Evolutionary conservation across 2,329 filamentous ascomycete species (phyloP).

Genomic region (Waltergamsia citrina): DNA sequence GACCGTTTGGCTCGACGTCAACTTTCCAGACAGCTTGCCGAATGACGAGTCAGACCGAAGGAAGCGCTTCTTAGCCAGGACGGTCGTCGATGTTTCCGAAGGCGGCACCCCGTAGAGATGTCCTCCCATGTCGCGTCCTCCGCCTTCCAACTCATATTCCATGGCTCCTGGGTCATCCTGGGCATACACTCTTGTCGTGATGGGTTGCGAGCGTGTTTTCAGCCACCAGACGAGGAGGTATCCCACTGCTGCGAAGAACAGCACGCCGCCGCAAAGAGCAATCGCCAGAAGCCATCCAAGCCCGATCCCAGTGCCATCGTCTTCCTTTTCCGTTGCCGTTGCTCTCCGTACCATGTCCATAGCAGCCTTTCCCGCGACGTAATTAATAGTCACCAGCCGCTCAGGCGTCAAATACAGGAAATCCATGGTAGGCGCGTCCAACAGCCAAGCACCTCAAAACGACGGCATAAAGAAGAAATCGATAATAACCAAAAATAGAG

Average conservation of each 20-base stretch:
- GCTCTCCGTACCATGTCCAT: neutral
- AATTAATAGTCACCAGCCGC: too few relatives aligned
- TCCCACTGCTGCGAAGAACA: slow-evolving; percentile 32
- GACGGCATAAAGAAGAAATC: too few relatives aligned
- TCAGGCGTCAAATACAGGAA: neutral
- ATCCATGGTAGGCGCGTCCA: too few relatives aligned
- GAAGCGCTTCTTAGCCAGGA: slow-evolving; percentile 10
- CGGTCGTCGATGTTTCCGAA: neutral
- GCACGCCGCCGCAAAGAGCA: slow-evolving; percentile 34
- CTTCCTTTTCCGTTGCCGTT: slow-evolving; percentile 1
- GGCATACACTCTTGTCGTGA: slow-evolving; percentile 16
- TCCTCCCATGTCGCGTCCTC: neutral
- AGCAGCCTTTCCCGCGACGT: neutral
- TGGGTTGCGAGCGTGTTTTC: slow-evolving; percentile 11
- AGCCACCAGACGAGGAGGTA: slow-evolving; percentile 30
- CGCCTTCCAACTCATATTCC: neutral
- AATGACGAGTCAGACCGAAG: slow-evolving; percentile 2
- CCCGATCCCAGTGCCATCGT: slow-evolving; percentile 11
- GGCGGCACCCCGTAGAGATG: too few relatives aligned
- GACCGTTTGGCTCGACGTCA: neutral
- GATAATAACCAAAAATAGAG: too few relatives aligned
- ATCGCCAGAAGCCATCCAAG: slow-evolving; percentile 33
- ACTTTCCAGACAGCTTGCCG: neutral
- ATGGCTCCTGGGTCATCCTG: slow-evolving; percentile 9
- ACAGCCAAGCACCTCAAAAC: too few relatives aligned